These are phyloP conservation scores for Candida sp. DNA, from an alignment of 1,139 yeast species.

Conservation along the genomic window DNA sequence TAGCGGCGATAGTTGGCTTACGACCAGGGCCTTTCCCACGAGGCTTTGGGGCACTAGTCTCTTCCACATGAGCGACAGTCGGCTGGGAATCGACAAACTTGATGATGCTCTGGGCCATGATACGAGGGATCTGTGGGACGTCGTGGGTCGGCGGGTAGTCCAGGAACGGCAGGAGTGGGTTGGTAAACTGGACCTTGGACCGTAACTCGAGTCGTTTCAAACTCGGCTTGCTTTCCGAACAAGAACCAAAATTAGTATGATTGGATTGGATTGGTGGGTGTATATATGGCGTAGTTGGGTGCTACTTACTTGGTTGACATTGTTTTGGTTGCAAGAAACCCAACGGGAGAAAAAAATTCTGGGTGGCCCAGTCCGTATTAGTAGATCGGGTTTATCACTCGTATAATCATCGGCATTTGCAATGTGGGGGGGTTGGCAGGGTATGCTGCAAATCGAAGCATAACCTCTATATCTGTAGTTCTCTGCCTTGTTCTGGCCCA, in stretches of 20 bases:
- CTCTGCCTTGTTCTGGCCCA: too few species aligned
- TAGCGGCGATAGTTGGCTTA: too few species aligned
- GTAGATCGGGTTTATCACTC: not conserved
- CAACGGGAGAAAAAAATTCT: not conserved
- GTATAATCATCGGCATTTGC: too few species aligned
- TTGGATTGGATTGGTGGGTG: not conserved
- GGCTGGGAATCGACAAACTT: not conserved
- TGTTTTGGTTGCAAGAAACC: not conserved
- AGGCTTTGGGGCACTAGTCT: not conserved
- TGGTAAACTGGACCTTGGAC: not conserved
- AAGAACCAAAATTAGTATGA: not conserved
- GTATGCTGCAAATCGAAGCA: too few species aligned
- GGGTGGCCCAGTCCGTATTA: not conserved
- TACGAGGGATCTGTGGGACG: not conserved
- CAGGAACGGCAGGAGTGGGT: constrained; percentile 2
- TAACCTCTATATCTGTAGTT: too few species aligned
- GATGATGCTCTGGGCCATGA: not conserved
- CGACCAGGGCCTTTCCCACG: too few species aligned
- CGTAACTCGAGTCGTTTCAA: constrained; percentile 6
- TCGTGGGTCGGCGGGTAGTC: not conserved
- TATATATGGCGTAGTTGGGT: not conserved
- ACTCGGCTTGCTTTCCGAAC: constrained; percentile 9
- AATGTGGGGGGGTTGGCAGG: too few species aligned
- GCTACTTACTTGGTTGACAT: not conserved
- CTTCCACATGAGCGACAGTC: not conserved